Conservation (phyloP, 768 basidiomycete genomes). For the Pleurotus djamor region DNA sequence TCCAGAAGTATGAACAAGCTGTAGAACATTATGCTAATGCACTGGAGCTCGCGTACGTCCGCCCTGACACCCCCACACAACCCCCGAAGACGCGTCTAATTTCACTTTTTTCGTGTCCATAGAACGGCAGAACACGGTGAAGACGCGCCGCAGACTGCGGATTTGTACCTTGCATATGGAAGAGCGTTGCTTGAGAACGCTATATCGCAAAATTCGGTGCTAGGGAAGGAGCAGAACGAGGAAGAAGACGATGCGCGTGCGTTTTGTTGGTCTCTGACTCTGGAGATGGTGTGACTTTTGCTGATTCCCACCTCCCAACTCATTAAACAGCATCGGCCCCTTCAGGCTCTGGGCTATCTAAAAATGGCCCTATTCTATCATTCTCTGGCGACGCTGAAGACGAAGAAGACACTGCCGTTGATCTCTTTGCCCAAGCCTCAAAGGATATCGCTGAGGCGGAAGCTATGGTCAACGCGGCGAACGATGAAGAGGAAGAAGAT, state of each 20-base stretch:
- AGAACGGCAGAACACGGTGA: conserved; percentile 80
- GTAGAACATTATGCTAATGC: conserved; percentile 83
- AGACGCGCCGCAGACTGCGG: conserved; percentile 79
- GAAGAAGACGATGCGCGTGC: conserved; percentile 41
- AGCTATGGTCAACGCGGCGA: conserved; percentile 51
- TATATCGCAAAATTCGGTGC: conserved; percentile 79
- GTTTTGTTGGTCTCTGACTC: neutral
- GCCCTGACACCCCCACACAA: conserved; percentile 14
- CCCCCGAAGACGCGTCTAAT: conserved; percentile 1
- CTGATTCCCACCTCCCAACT: no score
- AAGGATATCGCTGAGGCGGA: conserved; percentile 42
- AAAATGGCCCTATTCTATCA: conserved; percentile 62
- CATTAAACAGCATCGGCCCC: conserved; percentile 1
- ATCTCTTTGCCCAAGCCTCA: conserved; percentile 61
- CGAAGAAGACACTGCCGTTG: conserved; percentile 48
- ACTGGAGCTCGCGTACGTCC: conserved; percentile 78
- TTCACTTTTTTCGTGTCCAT: neutral
- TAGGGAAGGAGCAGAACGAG: conserved; percentile 83
- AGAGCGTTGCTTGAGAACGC: conserved; percentile 93
- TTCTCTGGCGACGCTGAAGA: conserved; percentile 84
- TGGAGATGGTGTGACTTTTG: no score
- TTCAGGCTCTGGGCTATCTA: conserved; percentile 25
- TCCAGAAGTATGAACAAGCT: conserved; percentile 83
- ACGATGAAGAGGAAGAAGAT: conserved; percentile 60
- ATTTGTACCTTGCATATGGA: conserved; percentile 89